A percentile compares a stretch with the other conserved stretches of the same genome.
phyloP scores from a whole-genome alignment of 169 alveolate species.

The Besnoitia besnoiti region DNA sequence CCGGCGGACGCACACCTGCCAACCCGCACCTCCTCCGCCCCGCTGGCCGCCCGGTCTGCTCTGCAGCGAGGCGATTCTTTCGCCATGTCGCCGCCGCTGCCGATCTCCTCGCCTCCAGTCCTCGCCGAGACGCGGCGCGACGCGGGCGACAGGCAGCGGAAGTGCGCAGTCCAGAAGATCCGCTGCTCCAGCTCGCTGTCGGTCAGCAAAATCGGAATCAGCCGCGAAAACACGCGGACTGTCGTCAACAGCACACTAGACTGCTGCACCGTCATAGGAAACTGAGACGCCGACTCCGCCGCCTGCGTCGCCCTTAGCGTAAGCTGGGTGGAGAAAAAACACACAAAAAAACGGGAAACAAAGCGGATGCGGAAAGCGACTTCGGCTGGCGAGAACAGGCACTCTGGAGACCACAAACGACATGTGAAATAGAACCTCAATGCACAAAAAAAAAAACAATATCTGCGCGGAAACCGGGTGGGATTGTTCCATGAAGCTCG shows the following conservation, averaged over 20 bases:
- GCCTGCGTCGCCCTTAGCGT: not conserved
- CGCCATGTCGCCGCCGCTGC: too few relatives aligned
- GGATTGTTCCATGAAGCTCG: too few relatives aligned
- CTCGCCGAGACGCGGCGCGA: conserved; percentile 9
- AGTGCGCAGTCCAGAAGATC: conserved; percentile 32
- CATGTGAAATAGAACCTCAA: not conserved
- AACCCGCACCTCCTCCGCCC: not conserved
- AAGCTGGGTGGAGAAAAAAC: not conserved
- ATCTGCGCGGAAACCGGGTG: too few relatives aligned
- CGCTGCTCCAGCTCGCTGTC: conserved; percentile 37
- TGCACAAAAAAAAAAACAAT: not conserved
- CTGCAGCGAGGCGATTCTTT: conserved; percentile 21
- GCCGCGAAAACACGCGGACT: conserved; percentile 33
- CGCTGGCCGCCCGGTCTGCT: conserved; percentile 5
- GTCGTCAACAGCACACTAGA: not conserved
- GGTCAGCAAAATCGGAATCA: not conserved
- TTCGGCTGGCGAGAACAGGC: too few relatives aligned
- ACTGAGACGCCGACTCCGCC: not conserved
- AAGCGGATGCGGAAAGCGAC: not conserved
- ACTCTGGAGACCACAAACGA: not conserved
- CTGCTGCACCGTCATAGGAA: not conserved
- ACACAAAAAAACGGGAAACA: not conserved
- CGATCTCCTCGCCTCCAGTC: too few relatives aligned
- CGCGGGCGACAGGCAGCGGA: not conserved
- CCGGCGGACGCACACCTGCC: not conserved